Percentiles rank a stretch among this genome's conserved stretches.
These are phyloP conservation scores for Pisolithus sp. DNA, from an alignment of 768 basidiomycete species.

Conservation along the genomic window DNA sequence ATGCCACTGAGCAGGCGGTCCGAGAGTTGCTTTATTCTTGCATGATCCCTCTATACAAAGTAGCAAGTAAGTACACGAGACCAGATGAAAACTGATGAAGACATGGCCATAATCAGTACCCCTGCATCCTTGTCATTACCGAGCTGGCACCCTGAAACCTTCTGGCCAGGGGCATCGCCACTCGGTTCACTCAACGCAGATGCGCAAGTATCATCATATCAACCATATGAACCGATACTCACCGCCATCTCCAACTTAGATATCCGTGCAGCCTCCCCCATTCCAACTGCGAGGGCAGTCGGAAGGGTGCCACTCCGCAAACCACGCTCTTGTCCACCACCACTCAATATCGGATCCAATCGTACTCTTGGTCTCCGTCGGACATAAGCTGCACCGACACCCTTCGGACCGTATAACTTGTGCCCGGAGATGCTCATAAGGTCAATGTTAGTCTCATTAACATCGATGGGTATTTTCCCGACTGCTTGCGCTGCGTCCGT, in stretches of 20 bases:
- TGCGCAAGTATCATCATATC: slow-evolving; percentile 45
- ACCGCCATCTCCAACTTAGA: slow-evolving; percentile 91
- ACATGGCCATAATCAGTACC: slow-evolving; percentile 62
- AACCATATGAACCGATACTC: slow-evolving; percentile 35
- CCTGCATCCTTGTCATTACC: slow-evolving; percentile 78
- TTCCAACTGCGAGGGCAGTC: slow-evolving; percentile 79
- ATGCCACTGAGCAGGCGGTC: slow-evolving; percentile 78
- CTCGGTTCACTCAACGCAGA: slow-evolving; percentile 34
- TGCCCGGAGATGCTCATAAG: slow-evolving; percentile 95
- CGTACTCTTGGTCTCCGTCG: slow-evolving; percentile 87
- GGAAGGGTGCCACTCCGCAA: slow-evolving; percentile 92
- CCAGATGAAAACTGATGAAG: background rate
- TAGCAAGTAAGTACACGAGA: slow-evolving; percentile 1
- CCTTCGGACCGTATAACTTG: slow-evolving; percentile 98
- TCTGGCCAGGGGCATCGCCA: slow-evolving; percentile 26
- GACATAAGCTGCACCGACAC: slow-evolving; percentile 91
- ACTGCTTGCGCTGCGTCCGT: slow-evolving; percentile 96
- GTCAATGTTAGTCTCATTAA: slow-evolving; percentile 93
- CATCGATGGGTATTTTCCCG: slow-evolving; percentile 87
- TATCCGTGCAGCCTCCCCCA: slow-evolving; percentile 92
- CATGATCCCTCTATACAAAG: slow-evolving; percentile 70
- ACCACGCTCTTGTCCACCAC: slow-evolving; percentile 96
- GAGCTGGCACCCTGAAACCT: slow-evolving; percentile 37
- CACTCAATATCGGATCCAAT: slow-evolving; percentile 89
- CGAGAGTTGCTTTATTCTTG: slow-evolving; percentile 64